Evolutionary conservation across 495 filamentous ascomycete genomes (phyloP).

Genomic region (Tuber umbilicatum): DNA sequence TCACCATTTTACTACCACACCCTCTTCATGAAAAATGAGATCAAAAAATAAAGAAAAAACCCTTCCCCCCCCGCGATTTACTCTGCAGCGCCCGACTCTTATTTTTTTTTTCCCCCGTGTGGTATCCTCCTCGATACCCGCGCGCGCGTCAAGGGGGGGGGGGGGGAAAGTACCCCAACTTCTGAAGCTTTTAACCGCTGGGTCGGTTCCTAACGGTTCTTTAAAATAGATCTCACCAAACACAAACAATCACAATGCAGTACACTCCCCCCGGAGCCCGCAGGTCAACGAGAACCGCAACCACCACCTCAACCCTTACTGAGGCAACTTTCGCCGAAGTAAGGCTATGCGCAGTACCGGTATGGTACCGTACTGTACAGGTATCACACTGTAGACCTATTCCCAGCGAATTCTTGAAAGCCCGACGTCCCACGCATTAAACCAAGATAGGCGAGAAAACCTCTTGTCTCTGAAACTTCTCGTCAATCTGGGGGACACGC

Average conservation of each 20-base stretch:
- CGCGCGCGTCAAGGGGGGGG: constrained; percentile 13
- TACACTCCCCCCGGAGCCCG: not conserved
- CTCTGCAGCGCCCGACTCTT: not conserved
- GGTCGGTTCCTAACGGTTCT: constrained; percentile 9
- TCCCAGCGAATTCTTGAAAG: not conserved
- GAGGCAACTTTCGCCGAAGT: not conserved
- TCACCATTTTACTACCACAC: constrained; percentile 5
- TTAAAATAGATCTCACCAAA: constrained; percentile 31
- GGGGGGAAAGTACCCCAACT: constrained; percentile 8
- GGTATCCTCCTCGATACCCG: constrained; percentile 26
- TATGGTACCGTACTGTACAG: not conserved
- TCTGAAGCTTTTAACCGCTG: constrained; percentile 22
- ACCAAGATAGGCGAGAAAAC: constrained; percentile 2
- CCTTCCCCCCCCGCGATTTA: not conserved
- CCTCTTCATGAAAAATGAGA: not conserved
- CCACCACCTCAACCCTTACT: not conserved
- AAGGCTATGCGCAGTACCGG: not conserved
- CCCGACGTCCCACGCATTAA: not conserved
- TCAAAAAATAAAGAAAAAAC: not conserved
- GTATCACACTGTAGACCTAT: not conserved
- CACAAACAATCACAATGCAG: not conserved
- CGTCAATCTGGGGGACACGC: not conserved
- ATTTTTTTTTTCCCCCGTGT: not conserved
- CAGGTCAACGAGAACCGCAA: not conserved
- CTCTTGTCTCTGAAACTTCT: not conserved